phyloP scores from a whole-genome alignment of 495 filamentous ascomycete genomes.

The Xylaria grammica region DNA sequence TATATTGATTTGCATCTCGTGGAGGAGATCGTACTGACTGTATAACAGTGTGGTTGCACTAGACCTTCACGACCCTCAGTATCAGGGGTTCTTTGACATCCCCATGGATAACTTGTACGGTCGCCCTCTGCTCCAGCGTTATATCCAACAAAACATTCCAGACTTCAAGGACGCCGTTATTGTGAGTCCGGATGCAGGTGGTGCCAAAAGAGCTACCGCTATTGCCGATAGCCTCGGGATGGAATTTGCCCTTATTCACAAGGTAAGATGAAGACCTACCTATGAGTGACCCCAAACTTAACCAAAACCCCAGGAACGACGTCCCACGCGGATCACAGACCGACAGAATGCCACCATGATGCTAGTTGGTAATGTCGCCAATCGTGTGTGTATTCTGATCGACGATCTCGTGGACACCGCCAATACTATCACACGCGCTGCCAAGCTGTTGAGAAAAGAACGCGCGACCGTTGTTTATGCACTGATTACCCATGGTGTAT shows the following conservation, averaged over 20 bases:
- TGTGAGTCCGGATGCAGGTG: constrained; percentile 94
- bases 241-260: constrained; percentile 96
- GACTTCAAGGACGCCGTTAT: constrained; percentile 88
- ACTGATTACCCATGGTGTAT: constrained; percentile 89
- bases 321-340: constrained; percentile 90
- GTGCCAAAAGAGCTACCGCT: constrained; percentile 94
- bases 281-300: constrained; percentile 43
- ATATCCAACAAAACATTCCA: constrained; percentile 87
- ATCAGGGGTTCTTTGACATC: constrained; percentile 98
- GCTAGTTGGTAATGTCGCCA: constrained; percentile 87
- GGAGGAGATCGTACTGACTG: constrained; percentile 33
- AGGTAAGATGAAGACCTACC: constrained; percentile 63
- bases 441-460: constrained; percentile 95
- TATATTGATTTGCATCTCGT: constrained; percentile 8
- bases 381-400: constrained; percentile 83
- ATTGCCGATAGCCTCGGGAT: constrained; percentile 93
- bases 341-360: constrained; percentile 98
- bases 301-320: constrained; percentile 74
- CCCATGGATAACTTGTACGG: constrained; percentile 97
- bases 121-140: constrained; percentile 82
- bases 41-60: constrained; percentile 74
- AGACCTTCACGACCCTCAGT: constrained; percentile 97
- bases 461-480: constrained; percentile 88
- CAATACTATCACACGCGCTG: constrained; percentile 94
- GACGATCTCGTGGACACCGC: constrained; percentile 96